A percentile compares a stretch with the other conserved stretches of the same genome.
Evolutionary conservation across 192 early-diverging fungal genomes (phyloP).

Genomic region (Coemansia aciculifera): DNA sequence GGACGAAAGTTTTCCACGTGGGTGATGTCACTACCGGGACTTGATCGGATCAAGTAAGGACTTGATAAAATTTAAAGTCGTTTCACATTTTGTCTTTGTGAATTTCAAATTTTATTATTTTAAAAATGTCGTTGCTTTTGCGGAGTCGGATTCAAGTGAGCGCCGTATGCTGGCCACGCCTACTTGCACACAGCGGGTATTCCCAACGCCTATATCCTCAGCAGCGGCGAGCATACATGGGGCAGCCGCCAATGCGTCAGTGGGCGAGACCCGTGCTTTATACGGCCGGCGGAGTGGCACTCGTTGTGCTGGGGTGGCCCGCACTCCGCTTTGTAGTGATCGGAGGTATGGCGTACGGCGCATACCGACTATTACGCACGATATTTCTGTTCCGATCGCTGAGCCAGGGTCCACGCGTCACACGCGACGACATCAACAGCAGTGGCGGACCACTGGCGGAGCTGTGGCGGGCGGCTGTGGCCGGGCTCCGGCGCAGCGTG

Average conservation of each 20-base stretch:
- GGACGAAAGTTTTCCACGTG: neutral
- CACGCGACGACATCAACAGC: neutral
- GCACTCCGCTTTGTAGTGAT: constrained; percentile 35
- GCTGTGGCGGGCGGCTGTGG: neutral
- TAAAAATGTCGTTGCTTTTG: neutral
- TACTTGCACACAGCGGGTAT: neutral
- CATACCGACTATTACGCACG: constrained; percentile 18
- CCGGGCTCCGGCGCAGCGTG: neutral
- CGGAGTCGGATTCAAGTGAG: neutral
- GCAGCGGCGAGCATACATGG: neutral
- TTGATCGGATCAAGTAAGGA: neutral
- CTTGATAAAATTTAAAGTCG: constrained; percentile 23
- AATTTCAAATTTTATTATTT: neutral
- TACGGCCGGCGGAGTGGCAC: constrained; percentile 31
- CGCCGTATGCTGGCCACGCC: neutral
- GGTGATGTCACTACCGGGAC: neutral
- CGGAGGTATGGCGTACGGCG: constrained; percentile 37
- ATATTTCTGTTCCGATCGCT: constrained; percentile 15
- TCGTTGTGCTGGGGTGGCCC: constrained; percentile 40
- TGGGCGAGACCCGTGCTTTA: constrained; percentile 31
- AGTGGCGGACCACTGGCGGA: neutral
- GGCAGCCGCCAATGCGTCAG: neutral
- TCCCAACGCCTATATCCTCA: neutral
- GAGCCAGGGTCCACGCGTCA: neutral
- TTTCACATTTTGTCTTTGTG: neutral